These are phyloP conservation scores for Ehretia macrophylla DNA, from an alignment of 257 asterid species.

Conservation along the genomic window DNA sequence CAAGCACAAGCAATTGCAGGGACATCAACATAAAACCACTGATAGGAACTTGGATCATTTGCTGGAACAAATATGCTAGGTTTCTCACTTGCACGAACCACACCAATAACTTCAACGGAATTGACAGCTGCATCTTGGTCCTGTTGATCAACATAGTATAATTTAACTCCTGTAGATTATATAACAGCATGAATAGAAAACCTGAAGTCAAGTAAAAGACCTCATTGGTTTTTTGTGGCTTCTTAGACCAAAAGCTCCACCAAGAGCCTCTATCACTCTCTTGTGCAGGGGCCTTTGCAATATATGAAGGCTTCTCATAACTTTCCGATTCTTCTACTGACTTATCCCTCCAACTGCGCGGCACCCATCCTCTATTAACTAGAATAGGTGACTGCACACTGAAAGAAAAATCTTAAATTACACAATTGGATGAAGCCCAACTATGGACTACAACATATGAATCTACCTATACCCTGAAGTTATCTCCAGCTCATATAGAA, in stretches of 20 bases:
- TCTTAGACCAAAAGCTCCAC: slow-evolving; percentile 62
- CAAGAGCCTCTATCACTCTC: slow-evolving; percentile 41
- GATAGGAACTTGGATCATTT: slow-evolving; percentile 70
- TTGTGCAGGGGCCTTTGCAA: slow-evolving; percentile 31
- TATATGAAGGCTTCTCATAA: slow-evolving; percentile 24
- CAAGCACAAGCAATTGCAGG: slow-evolving; percentile 74
- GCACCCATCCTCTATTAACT: slow-evolving; percentile 99
- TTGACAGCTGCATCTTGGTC: slow-evolving; percentile 34
- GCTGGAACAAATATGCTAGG: slow-evolving; percentile 96
- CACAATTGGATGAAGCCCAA: slow-evolving; percentile 19
- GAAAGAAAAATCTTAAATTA: slow-evolving; percentile 28
- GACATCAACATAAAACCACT: slow-evolving; percentile 94
- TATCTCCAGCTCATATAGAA: background rate
- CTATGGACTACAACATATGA: background rate
- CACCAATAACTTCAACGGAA: slow-evolving; percentile 68
- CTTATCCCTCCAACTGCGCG: slow-evolving; percentile 90
- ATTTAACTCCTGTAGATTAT: slow-evolving; percentile 19
- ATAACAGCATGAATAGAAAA: slow-evolving; percentile 9
- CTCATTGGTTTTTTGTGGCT: slow-evolving; percentile 30
- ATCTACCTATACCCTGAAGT: background rate
- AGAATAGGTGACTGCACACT: slow-evolving; percentile 65
- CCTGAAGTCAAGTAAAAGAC: slow-evolving; percentile 27
- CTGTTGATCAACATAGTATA: slow-evolving; percentile 38
- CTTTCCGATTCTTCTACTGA: slow-evolving; percentile 34
- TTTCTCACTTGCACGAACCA: slow-evolving; percentile 81